Evolutionary conservation across 2,329 filamentous ascomycete species (phyloP), one percentile per base, ranked within the genome.

Genomic region (Ceratocystiopsis sp.): DNA sequence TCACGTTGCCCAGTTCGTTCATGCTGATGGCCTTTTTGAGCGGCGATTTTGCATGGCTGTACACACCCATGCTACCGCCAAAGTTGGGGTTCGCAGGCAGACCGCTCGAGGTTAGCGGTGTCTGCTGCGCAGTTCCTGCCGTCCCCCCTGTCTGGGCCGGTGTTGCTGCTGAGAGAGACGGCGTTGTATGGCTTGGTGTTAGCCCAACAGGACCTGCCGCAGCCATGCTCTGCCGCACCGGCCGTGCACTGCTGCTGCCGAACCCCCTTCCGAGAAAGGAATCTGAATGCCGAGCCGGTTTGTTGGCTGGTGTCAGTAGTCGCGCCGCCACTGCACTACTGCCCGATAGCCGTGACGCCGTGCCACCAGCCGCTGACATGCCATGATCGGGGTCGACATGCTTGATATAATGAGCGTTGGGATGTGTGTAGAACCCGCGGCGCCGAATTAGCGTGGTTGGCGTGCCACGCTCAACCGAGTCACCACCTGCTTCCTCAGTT

Each of bases 31-130:
- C 70, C 57, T 93, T 94, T 53, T 85, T 80, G 13, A 96, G 60
- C 0, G 89, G 89, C 12, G 84, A 93, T 36, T 79, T 81, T 7
- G 78, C 77, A 57, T 93, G 84, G 7, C 72, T 80, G 58, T 78
- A 86, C 1, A 93, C 70, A 14, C 87, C 86, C 41, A 94, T 65
- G 55, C 72, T 89, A 3, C 87, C 85, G 15, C 85, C 85, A 55
- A 63, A 64, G 46, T 56, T 57, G 8, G 55, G 53, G 38, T 37
- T 48, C 13, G 46, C 9, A 8, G 25, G 25, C 9, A 29, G 19
- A 4, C 19, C 50, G 37, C 41, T 42, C 7, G 51, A 46, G 11
- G 46, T 43, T 2, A 50, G 29, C n/a, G 46, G 41, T 5, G 54
- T 51, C 14, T 50, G 39, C 17, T 47, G 45, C 8, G 51, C 37